Evolutionary conservation across 306 rosid genomes (phyloP).

Genomic region (Leucaena leucocephala): DNA sequence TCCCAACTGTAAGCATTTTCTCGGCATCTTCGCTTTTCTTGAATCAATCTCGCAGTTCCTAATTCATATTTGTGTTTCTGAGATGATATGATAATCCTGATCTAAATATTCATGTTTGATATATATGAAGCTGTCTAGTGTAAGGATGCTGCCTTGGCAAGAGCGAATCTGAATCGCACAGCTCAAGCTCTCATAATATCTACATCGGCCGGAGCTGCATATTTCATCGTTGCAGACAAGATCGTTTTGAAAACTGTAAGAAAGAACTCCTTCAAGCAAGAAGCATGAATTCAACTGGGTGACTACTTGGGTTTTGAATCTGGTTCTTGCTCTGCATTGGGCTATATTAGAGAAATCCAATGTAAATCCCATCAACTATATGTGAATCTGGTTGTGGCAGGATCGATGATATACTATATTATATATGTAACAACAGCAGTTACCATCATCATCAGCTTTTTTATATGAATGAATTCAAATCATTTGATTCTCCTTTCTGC

Average conservation of each 20-base stretch:
- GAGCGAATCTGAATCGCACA: conserved; percentile 67
- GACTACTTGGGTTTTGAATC: neutral
- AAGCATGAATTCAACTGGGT: conserved; percentile 35
- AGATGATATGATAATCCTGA: neutral
- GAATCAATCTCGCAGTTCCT: no score
- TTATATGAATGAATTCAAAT: conserved; percentile 44
- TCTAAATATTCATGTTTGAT: neutral
- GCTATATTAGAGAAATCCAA: neutral
- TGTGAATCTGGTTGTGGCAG: conserved; percentile 3
- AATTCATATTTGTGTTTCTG: neutral
- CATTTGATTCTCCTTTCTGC: conserved; percentile 23
- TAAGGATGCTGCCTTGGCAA: conserved; percentile 88
- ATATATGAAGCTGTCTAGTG: conserved; percentile 69
- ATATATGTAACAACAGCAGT: neutral
- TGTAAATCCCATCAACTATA: conserved; percentile 15
- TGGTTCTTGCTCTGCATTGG: conserved; percentile 4
- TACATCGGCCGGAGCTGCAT: conserved; percentile 91
- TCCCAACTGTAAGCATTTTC: conserved; percentile 65
- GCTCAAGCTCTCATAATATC: conserved; percentile 21
- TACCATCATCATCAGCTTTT: neutral
- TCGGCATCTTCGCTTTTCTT: neutral
- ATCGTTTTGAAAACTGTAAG: conserved; percentile 92
- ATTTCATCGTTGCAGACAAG: conserved; percentile 98
- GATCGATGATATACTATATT: neutral
- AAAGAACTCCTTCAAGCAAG: conserved; percentile 78